These are phyloP conservation scores for Dendrobium officinale DNA, from an alignment of 106 monocot species.

Conservation along the genomic window DNA sequence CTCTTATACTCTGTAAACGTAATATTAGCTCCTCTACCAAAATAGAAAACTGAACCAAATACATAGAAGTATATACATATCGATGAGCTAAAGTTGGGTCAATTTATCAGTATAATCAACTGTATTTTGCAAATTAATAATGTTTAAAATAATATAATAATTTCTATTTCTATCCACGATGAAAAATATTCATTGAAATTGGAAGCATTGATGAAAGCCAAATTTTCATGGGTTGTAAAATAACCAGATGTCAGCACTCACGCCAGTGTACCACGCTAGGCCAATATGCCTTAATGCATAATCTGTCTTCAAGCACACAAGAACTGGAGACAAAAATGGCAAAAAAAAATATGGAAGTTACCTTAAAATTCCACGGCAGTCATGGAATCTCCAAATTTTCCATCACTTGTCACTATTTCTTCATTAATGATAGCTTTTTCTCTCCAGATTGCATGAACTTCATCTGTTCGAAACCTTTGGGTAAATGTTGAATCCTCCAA, in stretches of 20 bases:
- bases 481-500: slow-evolving; percentile 87
- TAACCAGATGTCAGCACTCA: background rate
- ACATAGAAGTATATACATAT: background rate
- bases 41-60: background rate
- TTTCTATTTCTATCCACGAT: no score
- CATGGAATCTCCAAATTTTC: background rate
- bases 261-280: background rate
- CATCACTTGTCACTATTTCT: background rate
- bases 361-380: background rate
- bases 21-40: background rate
- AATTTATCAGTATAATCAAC: no score
- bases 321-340: background rate
- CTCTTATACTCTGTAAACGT: background rate
- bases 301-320: background rate
- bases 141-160: no score
- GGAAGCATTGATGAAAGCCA: background rate
- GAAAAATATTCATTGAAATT: no score
- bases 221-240: background rate
- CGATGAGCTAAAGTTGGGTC: background rate
- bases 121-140: no score
- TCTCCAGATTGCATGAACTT: slow-evolving; percentile 95
- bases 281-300: background rate
- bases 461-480: slow-evolving; percentile 88
- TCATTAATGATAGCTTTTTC: slow-evolving; percentile 24
- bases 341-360: background rate